A percentile compares a stretch with the other conserved stretches of the same genome.
Evolutionary conservation across 768 basidiomycete species (phyloP).

Genomic region (Agaricus bisporus): DNA sequence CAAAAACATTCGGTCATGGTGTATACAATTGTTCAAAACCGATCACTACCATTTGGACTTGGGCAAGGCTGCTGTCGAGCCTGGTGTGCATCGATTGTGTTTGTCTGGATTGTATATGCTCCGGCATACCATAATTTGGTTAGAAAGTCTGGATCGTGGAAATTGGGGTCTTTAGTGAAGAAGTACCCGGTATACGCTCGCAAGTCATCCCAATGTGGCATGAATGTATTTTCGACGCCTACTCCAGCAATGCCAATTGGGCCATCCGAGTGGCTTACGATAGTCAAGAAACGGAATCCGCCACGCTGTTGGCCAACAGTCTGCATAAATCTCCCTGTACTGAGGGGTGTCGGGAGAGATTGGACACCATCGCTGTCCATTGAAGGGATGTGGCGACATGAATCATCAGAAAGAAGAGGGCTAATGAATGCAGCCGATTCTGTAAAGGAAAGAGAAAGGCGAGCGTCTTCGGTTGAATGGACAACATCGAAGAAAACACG

Average conservation of each 20-base stretch:
- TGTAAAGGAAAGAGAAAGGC: slow-evolving; percentile 42
- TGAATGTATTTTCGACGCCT: slow-evolving; percentile 36
- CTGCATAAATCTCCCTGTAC: slow-evolving; percentile 24
- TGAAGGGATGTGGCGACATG: slow-evolving; percentile 19
- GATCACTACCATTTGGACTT: slow-evolving; percentile 12
- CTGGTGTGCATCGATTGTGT: slow-evolving; percentile 33
- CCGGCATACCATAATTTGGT: slow-evolving; percentile 52
- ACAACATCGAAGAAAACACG: slow-evolving; percentile 24
- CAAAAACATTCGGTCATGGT: not conserved
- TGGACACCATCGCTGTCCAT: slow-evolving; percentile 30
- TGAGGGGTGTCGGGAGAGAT: slow-evolving; percentile 18
- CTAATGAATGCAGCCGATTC: slow-evolving; percentile 43
- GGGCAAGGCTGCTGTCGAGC: slow-evolving; percentile 28
- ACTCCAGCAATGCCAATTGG: slow-evolving; percentile 37
- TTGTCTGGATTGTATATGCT: slow-evolving; percentile 49
- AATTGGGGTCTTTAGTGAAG: slow-evolving; percentile 33
- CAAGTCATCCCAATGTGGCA: slow-evolving; percentile 42
- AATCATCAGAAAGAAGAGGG: slow-evolving; percentile 37
- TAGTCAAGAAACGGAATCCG: slow-evolving; percentile 42
- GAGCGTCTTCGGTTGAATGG: slow-evolving; percentile 21
- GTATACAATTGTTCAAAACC: not conserved
- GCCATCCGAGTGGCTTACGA: slow-evolving; percentile 31
- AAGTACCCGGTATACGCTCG: slow-evolving; percentile 44
- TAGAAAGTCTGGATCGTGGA: slow-evolving; percentile 37
- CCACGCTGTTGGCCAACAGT: slow-evolving; percentile 35